Evolutionary conservation across 192 early-diverging fungal species (phyloP).

Genomic region (Coemansia sp.): DNA sequence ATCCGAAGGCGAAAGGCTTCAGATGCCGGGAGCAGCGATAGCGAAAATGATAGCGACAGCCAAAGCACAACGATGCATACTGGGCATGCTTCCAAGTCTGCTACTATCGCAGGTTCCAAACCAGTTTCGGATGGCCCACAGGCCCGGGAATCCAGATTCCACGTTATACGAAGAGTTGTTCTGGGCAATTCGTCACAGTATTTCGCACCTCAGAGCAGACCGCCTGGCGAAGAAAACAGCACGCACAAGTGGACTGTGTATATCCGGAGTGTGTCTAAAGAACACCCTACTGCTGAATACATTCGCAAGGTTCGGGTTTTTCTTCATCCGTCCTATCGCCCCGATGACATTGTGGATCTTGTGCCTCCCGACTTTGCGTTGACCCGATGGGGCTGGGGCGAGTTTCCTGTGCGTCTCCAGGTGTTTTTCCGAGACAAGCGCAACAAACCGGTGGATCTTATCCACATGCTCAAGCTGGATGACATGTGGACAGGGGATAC

Average conservation of each 20-base stretch:
- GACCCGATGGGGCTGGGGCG: conserved; percentile 92
- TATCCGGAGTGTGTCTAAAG: conserved; percentile 60
- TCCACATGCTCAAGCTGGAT: conserved; percentile 82
- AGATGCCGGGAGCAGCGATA: conserved; percentile 13
- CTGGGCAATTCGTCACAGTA: conserved; percentile 77
- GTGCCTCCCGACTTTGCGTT: conserved; percentile 75
- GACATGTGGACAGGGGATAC: conserved; percentile 65
- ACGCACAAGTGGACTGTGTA: conserved; percentile 93
- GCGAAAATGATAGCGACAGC: conserved; percentile 22
- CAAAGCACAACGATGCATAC: neutral
- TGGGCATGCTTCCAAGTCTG: neutral
- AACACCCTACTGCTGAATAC: conserved; percentile 61
- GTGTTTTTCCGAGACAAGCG: conserved; percentile 77
- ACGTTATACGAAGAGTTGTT: conserved; percentile 65
- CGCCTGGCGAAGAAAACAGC: conserved; percentile 58
- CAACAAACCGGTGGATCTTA: conserved; percentile 84
- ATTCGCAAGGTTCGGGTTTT: conserved; percentile 80
- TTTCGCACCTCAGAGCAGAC: conserved; percentile 59
- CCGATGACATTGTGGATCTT: conserved; percentile 86
- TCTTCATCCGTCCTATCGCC: conserved; percentile 87
- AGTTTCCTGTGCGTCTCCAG: conserved; percentile 83
- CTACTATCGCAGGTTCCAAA: neutral
- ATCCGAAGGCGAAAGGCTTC: conserved; percentile 8
- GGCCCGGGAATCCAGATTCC: conserved; percentile 66
- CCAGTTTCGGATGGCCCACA: neutral